Evolutionary conservation across 208 protist genomes (phyloP), one percentile per base, ranked within the genome.

Genomic region (Leishmania martiniquensis): DNA sequence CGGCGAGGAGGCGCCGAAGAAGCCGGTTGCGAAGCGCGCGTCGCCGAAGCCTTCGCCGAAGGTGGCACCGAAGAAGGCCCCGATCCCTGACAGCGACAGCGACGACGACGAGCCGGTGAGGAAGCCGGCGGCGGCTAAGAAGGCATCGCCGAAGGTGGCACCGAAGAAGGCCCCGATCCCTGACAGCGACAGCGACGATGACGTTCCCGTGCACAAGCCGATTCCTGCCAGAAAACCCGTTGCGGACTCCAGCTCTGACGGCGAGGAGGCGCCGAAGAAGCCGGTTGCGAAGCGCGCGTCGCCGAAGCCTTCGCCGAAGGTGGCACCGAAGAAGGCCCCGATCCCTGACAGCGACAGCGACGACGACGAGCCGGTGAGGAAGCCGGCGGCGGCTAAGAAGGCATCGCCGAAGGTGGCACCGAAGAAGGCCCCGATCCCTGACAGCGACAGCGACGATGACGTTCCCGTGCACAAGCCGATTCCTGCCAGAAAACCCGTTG

Each of bases 201-300:
- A 94, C 42, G 87, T 89, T 66, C 83, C 85, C 22, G 81, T 92
- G n/a, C 69, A 77, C 59, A 92, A 88, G 81, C 85, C 85, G n/a
- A 73, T 70, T 5, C 51, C 81, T n/a, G n/a, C n/a, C n/a, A n/a
- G n/a, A n/a, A n/a, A n/a, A n/a, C n/a, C n/a, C n/a, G n/a, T n/a
- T n/a, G n/a, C n/a, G n/a, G n/a, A n/a, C n/a, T n/a, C n/a, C n/a
- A n/a, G n/a, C n/a, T n/a, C n/a, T n/a, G n/a, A n/a, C n/a, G n/a
- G n/a, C n/a, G n/a, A n/a, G n/a, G n/a, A n/a, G n/a, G n/a, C n/a
- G n/a, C n/a, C n/a, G n/a, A n/a, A n/a, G n/a, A n/a, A n/a, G n/a
- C n/a, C n/a, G n/a, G n/a, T n/a, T n/a, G n/a, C n/a, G n/a, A n/a
- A n/a, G n/a, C n/a, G n/a, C n/a, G n/a, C n/a, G n/a, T n/a, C n/a